phyloP scores from a whole-genome alignment of 371 early-diverging fungal genomes.

The Amoeboaphelidium occidentale region DNA sequence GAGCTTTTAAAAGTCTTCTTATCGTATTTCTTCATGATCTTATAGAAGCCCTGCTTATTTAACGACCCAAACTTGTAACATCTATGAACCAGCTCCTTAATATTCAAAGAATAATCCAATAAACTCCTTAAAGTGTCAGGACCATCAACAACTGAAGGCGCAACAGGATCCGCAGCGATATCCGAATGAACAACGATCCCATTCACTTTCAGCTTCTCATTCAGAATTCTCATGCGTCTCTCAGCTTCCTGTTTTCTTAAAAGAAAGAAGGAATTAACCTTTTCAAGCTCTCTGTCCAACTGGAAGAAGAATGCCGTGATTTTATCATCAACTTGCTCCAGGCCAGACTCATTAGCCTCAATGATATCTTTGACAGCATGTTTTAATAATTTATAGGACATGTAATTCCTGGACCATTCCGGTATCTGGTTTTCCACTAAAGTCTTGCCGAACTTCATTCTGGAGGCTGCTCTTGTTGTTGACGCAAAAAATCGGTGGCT shows the following conservation, averaged over 20 bases:
- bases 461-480: no score
- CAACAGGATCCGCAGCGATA: not conserved
- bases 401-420: constrained; percentile 35
- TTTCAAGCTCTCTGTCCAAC: constrained; percentile 54
- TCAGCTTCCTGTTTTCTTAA: constrained; percentile 52
- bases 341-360: constrained; percentile 8
- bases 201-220: constrained; percentile 28
- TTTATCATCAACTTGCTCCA: constrained; percentile 10
- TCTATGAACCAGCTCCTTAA: not conserved
- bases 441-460: constrained; percentile 50
- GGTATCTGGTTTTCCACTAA: constrained; percentile 29
- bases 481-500: no score
- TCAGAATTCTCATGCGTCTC: constrained; percentile 40
- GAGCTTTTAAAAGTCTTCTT: not conserved
- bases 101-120: not conserved
- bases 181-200: not conserved
- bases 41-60: not conserved
- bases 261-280: constrained; percentile 52
- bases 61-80: not conserved
- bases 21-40: not conserved
- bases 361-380: constrained; percentile 29
- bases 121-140: constrained; percentile 4
- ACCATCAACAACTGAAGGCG: constrained; percentile 5
- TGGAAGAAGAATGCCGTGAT: constrained; percentile 45
- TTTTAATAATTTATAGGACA: constrained; percentile 36